These are phyloP conservation scores for Actinomucor elegans DNA, from an alignment of 371 early-diverging fungal species.

Conservation along the genomic window DNA sequence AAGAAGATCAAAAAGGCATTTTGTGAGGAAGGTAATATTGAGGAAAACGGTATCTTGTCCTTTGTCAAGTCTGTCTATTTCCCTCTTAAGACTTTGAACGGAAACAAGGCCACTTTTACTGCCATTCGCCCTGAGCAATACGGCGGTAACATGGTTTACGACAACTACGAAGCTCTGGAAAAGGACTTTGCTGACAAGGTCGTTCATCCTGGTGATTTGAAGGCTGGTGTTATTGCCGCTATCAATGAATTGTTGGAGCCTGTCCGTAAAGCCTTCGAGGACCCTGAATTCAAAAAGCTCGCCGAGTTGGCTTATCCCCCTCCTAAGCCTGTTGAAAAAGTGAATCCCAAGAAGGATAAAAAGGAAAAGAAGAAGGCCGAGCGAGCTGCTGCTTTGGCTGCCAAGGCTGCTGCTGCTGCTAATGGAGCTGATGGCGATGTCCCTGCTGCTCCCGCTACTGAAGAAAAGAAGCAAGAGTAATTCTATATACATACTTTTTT, in stretches of 20 bases:
- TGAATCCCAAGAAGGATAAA: slow-evolving; percentile 48
- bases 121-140: slow-evolving; percentile 84
- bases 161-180: slow-evolving; percentile 76
- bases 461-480: slow-evolving; percentile 19
- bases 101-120: slow-evolving; percentile 61
- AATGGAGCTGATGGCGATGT: neutral
- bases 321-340: slow-evolving; percentile 39
- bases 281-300: slow-evolving; percentile 66
- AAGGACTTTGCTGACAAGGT: slow-evolving; percentile 84
- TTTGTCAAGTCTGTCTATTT: slow-evolving; percentile 92
- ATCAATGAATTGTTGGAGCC: slow-evolving; percentile 93
- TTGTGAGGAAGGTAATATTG: slow-evolving; percentile 97
- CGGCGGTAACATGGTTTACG: slow-evolving; percentile 83
- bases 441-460: neutral
- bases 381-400: slow-evolving; percentile 30
- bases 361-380: slow-evolving; percentile 33
- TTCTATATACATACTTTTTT: too few relatives aligned
- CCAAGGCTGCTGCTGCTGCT: slow-evolving; percentile 20
- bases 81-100: slow-evolving; percentile 72
- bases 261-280: slow-evolving; percentile 78
- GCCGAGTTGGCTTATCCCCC: slow-evolving; percentile 72
- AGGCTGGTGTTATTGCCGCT: slow-evolving; percentile 83
- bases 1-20: slow-evolving; percentile 97
- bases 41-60: slow-evolving; percentile 92
- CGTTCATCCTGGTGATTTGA: slow-evolving; percentile 98